Conservation (phyloP, 2,329 filamentous ascomycete genomes). For the Talaromyces atroroseus region DNA sequence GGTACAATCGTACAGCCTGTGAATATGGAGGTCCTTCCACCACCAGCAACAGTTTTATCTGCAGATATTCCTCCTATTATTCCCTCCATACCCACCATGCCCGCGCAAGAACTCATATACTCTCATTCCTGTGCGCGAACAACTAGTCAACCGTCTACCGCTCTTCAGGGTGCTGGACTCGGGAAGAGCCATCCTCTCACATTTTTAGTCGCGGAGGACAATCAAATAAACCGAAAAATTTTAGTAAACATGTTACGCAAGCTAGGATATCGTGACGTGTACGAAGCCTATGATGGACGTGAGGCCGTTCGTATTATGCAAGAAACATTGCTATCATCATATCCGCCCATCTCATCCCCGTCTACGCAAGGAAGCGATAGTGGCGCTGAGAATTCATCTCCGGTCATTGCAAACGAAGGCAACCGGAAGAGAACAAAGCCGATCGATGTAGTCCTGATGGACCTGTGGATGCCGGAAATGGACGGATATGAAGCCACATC, state of each 20-base stretch:
- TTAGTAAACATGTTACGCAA: constrained; percentile 62
- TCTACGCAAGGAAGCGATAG: constrained; percentile 18
- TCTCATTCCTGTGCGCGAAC: constrained; percentile 19
- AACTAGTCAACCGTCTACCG: constrained; percentile 20
- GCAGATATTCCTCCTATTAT: not conserved
- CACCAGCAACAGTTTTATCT: not conserved
- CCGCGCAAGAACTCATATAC: constrained; percentile 8
- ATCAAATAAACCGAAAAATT: constrained; percentile 64
- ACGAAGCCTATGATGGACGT: constrained; percentile 62
- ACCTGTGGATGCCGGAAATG: constrained; percentile 71
- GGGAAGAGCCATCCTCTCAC: constrained; percentile 58
- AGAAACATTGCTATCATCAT: constrained; percentile 33
- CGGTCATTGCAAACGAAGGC: constrained; percentile 18
- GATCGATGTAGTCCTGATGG: constrained; percentile 65
- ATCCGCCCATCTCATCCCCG: constrained; percentile 13
- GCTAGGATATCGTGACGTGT: constrained; percentile 59
- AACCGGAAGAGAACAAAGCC: constrained; percentile 28
- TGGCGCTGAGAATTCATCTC: constrained; percentile 14
- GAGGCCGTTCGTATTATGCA: constrained; percentile 61
- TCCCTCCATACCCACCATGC: not conserved
- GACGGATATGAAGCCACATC: constrained; percentile 66
- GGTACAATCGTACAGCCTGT: not conserved
- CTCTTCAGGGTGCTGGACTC: constrained; percentile 51
- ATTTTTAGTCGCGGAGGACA: constrained; percentile 67
- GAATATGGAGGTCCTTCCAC: constrained; percentile 1